These are phyloP conservation scores for Pisolithus marmoratus DNA, from an alignment of 768 basidiomycete species.

Conservation along the genomic window DNA sequence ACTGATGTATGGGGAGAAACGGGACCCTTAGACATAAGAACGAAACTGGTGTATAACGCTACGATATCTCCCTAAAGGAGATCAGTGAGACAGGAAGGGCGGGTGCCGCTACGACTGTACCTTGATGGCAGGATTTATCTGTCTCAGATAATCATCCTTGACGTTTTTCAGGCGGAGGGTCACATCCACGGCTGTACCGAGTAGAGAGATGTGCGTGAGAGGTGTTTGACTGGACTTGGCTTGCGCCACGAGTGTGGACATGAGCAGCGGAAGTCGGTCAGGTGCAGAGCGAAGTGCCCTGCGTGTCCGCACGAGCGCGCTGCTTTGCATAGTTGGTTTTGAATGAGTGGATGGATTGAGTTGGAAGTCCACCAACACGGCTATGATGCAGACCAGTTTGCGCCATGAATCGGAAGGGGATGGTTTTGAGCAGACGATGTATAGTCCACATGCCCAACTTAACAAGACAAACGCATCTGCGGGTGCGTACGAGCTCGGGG, in stretches of 20 bases:
- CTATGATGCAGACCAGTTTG: conserved; percentile 49
- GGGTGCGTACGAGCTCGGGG: conserved; percentile 46
- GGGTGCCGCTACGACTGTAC: conserved; percentile 19
- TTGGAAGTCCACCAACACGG: conserved; percentile 53
- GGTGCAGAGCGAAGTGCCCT: conserved; percentile 66
- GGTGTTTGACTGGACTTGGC: conserved; percentile 43
- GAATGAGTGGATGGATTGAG: conserved; percentile 45
- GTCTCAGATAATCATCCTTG: conserved; percentile 37
- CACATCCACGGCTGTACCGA: conserved; percentile 70
- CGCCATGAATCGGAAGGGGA: conserved; percentile 48
- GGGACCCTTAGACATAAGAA: conserved; percentile 63
- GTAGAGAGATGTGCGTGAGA: conserved; percentile 41
- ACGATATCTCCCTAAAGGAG: conserved; percentile 49
- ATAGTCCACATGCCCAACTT: conserved; percentile 65
- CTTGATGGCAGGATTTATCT: conserved; percentile 43
- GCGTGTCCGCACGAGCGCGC: conserved; percentile 54
- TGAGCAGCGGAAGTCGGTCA: conserved; percentile 41
- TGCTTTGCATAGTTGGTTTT: conserved; percentile 56
- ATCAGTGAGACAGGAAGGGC: neutral
- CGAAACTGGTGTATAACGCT: conserved; percentile 48
- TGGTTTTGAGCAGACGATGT: conserved; percentile 42
- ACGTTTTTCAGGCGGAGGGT: conserved; percentile 53
- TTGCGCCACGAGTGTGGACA: conserved; percentile 46
- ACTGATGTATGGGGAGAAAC: conserved; percentile 60
- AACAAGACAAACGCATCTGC: conserved; percentile 64